Conservation (phyloP, 164 flowering plant species). For the Euptelea pleiosperma region DNA sequence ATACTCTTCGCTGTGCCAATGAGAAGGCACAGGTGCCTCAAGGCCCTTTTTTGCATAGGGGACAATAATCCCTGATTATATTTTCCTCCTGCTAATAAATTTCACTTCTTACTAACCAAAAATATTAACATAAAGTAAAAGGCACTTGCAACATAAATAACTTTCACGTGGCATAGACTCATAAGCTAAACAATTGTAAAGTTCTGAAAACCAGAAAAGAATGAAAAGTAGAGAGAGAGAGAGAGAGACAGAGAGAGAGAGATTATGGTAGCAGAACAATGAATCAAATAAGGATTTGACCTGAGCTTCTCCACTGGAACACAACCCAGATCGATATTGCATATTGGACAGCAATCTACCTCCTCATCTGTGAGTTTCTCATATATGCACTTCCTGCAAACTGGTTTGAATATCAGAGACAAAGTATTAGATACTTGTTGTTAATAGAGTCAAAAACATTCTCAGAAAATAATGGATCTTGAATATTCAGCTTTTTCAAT, state of each 20-base stretch:
- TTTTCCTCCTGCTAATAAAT: no score
- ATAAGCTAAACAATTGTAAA: no score
- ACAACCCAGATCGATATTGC: slow-evolving; percentile 81
- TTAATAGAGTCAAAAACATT: neutral
- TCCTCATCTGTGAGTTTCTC: slow-evolving; percentile 81
- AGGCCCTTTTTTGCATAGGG: no score
- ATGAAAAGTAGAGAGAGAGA: neutral
- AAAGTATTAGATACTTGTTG: slow-evolving; percentile 7
- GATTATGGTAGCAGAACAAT: no score
- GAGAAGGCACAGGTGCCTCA: no score
- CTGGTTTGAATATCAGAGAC: slow-evolving; percentile 32
- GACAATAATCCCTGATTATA: no score
- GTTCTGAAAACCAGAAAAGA: neutral
- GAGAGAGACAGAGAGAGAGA: neutral
- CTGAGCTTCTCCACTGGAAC: slow-evolving; percentile 83
- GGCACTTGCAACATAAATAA: no score
- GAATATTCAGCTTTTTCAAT: neutral
- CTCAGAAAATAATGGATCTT: neutral
- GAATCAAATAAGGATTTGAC: slow-evolving; percentile 34
- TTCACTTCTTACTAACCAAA: no score
- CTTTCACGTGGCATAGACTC: no score
- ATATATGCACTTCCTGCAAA: slow-evolving; percentile 93
- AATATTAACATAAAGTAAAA: no score
- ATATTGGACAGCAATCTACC: slow-evolving; percentile 81
- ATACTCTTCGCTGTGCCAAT: no score